These are phyloP conservation scores for Inga oerstediana DNA, from an alignment of 306 rosid species.

Conservation along the genomic window DNA sequence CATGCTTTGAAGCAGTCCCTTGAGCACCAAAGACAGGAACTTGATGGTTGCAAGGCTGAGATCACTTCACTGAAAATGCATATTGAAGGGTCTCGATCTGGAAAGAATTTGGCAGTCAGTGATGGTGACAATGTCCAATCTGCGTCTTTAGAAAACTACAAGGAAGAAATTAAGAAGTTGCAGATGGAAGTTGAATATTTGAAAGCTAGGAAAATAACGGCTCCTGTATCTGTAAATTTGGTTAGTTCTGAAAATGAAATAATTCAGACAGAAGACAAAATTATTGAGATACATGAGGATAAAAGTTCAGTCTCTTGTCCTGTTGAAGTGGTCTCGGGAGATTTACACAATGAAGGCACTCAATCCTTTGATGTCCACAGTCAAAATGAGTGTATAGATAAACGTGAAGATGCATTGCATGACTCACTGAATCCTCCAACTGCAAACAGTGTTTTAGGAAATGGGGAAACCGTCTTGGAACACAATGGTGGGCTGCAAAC, in stretches of 20 bases:
- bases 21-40: conserved; percentile 78
- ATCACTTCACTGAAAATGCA: conserved; percentile 88
- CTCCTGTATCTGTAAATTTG: conserved; percentile 45
- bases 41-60: conserved; percentile 84
- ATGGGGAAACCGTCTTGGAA: conserved; percentile 43
- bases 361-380: conserved; percentile 43
- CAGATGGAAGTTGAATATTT: conserved; percentile 71
- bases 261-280: conserved; percentile 57
- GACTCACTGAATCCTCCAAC: conserved; percentile 41
- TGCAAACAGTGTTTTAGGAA: conserved; percentile 39
- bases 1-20: conserved; percentile 75
- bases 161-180: conserved; percentile 82
- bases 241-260: conserved; percentile 47
- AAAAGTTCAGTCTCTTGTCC: conserved; percentile 44
- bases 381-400: conserved; percentile 43
- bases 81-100: conserved; percentile 65
- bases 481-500: conserved; percentile 45
- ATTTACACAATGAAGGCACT: conserved; percentile 44
- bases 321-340: conserved; percentile 44
- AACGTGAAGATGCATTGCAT: conserved; percentile 48
- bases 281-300: conserved; percentile 79
- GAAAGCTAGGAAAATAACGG: conserved; percentile 45
- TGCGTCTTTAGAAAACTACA: conserved; percentile 60
- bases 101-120: conserved; percentile 41
- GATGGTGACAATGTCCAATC: conserved; percentile 56